Evolutionary conservation across 208 protist species (phyloP).

Genomic region (Leishmania tropica): DNA sequence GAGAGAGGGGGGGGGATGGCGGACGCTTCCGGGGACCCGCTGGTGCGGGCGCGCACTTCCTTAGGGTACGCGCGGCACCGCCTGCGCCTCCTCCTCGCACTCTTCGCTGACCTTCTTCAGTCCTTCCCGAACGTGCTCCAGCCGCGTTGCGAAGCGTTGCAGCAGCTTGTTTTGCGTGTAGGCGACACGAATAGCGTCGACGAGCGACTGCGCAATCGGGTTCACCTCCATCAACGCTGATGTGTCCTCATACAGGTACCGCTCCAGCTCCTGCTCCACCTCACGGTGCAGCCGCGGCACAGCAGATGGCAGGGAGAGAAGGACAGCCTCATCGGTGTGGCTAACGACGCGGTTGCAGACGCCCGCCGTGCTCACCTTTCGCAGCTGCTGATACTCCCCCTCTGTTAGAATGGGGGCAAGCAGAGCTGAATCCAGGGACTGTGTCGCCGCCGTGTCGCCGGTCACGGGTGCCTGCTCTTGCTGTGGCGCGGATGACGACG

Average conservation of each 20-base stretch:
- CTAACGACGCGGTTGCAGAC: slow-evolving; percentile 62
- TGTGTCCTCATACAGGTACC: slow-evolving; percentile 69
- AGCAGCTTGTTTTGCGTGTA: slow-evolving; percentile 70
- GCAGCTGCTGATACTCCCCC: slow-evolving; percentile 23
- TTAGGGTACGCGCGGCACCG: neutral
- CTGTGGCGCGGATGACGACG: neutral
- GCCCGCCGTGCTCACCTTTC: slow-evolving; percentile 21
- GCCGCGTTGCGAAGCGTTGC: slow-evolving; percentile 39
- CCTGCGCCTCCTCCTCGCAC: slow-evolving; percentile 6
- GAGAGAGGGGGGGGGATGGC: too few relatives aligned
- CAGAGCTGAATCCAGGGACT: neutral
- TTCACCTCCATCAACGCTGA: slow-evolving; percentile 63
- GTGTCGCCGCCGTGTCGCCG: neutral
- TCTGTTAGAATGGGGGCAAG: slow-evolving; percentile 21
- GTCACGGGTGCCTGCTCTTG: neutral
- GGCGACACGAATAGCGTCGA: slow-evolving; percentile 43
- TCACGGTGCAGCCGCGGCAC: slow-evolving; percentile 53
- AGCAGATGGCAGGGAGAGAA: slow-evolving; percentile 50
- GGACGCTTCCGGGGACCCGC: neutral
- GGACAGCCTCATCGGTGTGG: slow-evolving; percentile 52
- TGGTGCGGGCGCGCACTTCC: neutral
- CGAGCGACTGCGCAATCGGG: slow-evolving; percentile 38
- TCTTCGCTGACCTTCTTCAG: slow-evolving; percentile 49
- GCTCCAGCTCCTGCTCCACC: slow-evolving; percentile 76
- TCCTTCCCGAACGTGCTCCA: slow-evolving; percentile 37